phyloP scores from a whole-genome alignment of 495 filamentous ascomycete species.

The Staphylotrichum tortipilum region DNA sequence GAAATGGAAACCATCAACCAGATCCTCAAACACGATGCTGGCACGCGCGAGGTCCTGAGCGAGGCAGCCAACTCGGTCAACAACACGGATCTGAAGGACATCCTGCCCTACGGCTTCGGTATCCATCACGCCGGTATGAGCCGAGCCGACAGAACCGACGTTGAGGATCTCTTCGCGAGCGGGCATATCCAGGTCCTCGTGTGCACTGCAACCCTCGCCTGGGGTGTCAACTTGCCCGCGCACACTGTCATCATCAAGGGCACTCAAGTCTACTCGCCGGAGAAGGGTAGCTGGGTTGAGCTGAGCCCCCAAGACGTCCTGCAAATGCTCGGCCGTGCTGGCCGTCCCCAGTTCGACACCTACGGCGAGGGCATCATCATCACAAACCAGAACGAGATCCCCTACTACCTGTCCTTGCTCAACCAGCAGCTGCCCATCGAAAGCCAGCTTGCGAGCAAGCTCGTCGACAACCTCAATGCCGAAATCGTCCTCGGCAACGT shows the following conservation, averaged over 20 bases:
- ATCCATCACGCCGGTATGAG: constrained; percentile 98
- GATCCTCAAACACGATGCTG: constrained; percentile 87
- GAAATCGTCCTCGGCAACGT: constrained; percentile 94
- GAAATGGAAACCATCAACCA: constrained; percentile 95
- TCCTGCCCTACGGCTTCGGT: constrained; percentile 92
- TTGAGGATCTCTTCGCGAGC: constrained; percentile 88
- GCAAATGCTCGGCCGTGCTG: constrained; percentile 97
- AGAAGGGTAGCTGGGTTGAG: constrained; percentile 98
- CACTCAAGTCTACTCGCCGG: constrained; percentile 94
- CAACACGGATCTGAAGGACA: constrained; percentile 85
- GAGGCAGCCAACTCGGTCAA: constrained; percentile 76
- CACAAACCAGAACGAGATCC: constrained; percentile 86
- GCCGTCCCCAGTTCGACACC: constrained; percentile 92
- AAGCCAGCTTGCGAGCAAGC: constrained; percentile 84
- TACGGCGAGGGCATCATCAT: constrained; percentile 99
- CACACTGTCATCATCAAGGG: constrained; percentile 97
- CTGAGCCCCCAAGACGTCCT: constrained; percentile 94
- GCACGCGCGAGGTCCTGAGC: constrained; percentile 76
- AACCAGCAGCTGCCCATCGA: constrained; percentile 98
- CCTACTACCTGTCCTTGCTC: constrained; percentile 91
- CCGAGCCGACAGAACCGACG: constrained; percentile 82
- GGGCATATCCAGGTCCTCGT: constrained; percentile 91
- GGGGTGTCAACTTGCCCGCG: constrained; percentile 91
- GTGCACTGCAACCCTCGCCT: constrained; percentile 90
- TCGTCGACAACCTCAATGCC: constrained; percentile 95